Percentiles rank a stretch among this genome's conserved stretches.
These are phyloP conservation scores for Eugenia klotzschiana DNA, from an alignment of 441 rosid species.

Conservation along the genomic window DNA sequence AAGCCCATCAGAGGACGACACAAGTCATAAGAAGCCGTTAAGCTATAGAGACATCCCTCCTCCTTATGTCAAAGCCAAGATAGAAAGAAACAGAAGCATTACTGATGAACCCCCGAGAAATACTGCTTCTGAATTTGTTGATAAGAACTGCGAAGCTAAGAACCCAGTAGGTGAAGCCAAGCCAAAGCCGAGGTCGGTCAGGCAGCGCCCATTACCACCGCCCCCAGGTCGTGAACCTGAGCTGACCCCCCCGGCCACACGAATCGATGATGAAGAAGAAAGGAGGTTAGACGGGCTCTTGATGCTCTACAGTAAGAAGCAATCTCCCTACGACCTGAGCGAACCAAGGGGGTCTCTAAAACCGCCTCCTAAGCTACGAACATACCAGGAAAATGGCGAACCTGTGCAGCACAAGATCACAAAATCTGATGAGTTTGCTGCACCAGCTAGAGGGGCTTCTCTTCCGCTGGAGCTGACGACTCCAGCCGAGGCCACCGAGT, in stretches of 20 bases:
- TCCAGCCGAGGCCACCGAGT: background rate
- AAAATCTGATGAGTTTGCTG: background rate
- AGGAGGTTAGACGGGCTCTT: background rate
- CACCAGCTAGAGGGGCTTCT: slow-evolving; percentile 1
- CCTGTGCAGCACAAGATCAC: background rate
- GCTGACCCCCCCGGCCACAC: background rate
- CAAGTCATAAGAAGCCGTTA: slow-evolving; percentile 17
- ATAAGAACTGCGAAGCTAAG: background rate
- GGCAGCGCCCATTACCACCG: slow-evolving; percentile 24
- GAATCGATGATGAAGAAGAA: slow-evolving; percentile 4
- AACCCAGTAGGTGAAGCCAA: slow-evolving; percentile 10
- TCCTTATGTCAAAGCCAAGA: slow-evolving; percentile 18
- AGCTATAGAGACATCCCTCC: slow-evolving; percentile 27
- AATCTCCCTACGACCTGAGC: background rate
- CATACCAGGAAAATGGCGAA: background rate
- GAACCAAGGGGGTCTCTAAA: background rate
- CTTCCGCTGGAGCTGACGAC: background rate
- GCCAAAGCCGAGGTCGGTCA: slow-evolving; percentile 47
- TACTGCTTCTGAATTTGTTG: background rate
- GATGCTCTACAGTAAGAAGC: background rate
- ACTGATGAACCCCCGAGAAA: slow-evolving; percentile 8
- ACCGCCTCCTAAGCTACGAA: background rate
- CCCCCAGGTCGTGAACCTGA: slow-evolving; percentile 8
- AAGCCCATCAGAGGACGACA: slow-evolving; percentile 28
- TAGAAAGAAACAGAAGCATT: slow-evolving; percentile 18